phyloP scores from a whole-genome alignment of 768 basidiomycete species.

The Termitomyces sp. region DNA sequence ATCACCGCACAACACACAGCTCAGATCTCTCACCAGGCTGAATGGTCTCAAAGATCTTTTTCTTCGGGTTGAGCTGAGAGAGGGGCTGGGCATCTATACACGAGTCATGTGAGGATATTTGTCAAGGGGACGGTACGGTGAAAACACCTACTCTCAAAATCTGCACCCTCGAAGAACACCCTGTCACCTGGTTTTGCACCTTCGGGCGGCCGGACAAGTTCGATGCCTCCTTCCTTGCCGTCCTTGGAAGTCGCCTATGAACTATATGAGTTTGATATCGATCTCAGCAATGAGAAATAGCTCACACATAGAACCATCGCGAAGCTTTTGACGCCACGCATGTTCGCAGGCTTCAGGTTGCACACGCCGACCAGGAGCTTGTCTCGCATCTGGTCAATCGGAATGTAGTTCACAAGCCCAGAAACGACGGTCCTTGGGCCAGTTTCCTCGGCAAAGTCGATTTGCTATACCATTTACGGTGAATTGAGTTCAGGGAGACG shows the following conservation, averaged over 20 bases:
- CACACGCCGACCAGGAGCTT: slow-evolving; percentile 82
- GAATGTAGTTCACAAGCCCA: slow-evolving; percentile 93
- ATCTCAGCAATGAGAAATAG: background rate
- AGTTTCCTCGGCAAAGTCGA: slow-evolving; percentile 92
- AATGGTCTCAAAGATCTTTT: slow-evolving; percentile 97
- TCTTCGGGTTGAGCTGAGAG: slow-evolving; percentile 93
- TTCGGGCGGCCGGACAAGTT: slow-evolving; percentile 85
- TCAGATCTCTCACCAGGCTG: slow-evolving; percentile 65
- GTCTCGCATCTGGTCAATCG: slow-evolving; percentile 89
- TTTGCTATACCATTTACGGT: slow-evolving; percentile 56
- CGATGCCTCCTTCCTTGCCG: slow-evolving; percentile 86
- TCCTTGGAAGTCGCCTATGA: slow-evolving; percentile 84
- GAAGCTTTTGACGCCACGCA: slow-evolving; percentile 97
- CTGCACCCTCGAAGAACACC: slow-evolving; percentile 90
- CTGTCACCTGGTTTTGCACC: slow-evolving; percentile 88
- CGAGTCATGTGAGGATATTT: slow-evolving; percentile 2
- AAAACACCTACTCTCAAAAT: slow-evolving; percentile 66
- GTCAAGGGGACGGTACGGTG: background rate
- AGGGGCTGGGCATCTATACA: slow-evolving; percentile 59
- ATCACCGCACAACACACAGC: background rate
- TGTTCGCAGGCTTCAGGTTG: slow-evolving; percentile 92
- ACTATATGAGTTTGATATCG: background rate
- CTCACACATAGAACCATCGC: slow-evolving; percentile 95
- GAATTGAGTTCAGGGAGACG: background rate
- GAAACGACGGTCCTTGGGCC: slow-evolving; percentile 97